Conservation (phyloP, 345 rosid genomes). For the Laguncularia racemosa region DNA sequence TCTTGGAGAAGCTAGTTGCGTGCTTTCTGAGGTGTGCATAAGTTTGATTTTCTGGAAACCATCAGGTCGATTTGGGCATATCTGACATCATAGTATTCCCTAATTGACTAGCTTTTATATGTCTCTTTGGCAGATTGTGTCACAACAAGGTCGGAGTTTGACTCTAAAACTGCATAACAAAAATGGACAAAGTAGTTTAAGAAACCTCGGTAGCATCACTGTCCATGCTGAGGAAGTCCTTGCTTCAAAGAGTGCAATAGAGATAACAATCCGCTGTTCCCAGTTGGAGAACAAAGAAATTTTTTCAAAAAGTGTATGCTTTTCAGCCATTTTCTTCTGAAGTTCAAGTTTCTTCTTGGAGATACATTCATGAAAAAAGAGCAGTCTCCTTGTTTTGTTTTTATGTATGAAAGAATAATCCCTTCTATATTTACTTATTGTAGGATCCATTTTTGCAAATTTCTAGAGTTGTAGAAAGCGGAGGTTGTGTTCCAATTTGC, state of each 20-base stretch:
- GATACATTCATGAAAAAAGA: too few species aligned
- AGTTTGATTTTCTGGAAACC: too few species aligned
- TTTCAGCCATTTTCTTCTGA: neutral
- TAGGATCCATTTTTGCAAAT: constrained; percentile 87
- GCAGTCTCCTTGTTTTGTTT: neutral
- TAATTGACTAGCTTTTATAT: neutral
- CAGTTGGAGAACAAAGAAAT: constrained; percentile 62
- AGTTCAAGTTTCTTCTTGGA: neutral
- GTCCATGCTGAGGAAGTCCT: constrained; percentile 65
- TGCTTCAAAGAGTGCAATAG: constrained; percentile 52
- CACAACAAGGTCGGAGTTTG: constrained; percentile 38
- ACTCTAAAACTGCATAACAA: constrained; percentile 42
- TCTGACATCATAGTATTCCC: neutral
- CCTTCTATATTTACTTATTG: constrained; percentile 7
- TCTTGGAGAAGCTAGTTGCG: constrained; percentile 4
- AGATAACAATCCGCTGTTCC: constrained; percentile 42
- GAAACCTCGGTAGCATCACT: constrained; percentile 50
- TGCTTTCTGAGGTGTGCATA: neutral
- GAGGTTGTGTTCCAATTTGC: constrained; percentile 52
- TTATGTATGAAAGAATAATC: neutral
- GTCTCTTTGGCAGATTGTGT: constrained; percentile 49
- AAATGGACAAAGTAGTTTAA: constrained; percentile 23
- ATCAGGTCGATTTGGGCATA: neutral
- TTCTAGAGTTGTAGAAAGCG: constrained; percentile 57
- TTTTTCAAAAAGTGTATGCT: constrained; percentile 74